These are phyloP conservation scores for Polytolypa hystricis DNA, from an alignment of 2,329 filamentous ascomycete genomes.

Conservation along the genomic window DNA sequence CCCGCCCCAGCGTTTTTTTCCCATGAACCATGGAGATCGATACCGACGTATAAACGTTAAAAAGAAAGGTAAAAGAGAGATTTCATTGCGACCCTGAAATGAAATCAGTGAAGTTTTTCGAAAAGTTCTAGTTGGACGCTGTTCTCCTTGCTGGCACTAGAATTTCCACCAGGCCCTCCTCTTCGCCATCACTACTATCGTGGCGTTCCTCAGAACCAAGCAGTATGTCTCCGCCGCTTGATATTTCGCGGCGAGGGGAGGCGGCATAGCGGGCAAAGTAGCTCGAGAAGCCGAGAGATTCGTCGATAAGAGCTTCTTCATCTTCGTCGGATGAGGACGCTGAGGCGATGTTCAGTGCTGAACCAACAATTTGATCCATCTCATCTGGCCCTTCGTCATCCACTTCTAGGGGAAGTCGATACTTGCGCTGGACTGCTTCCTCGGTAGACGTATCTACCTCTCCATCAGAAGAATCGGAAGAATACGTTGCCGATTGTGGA, in stretches of 20 bases:
- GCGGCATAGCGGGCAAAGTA: slow-evolving; percentile 34
- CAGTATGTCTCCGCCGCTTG: slow-evolving; percentile 16
- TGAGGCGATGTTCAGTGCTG: slow-evolving; percentile 27
- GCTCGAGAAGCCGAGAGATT: slow-evolving; percentile 59
- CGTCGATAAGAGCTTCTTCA: slow-evolving; percentile 45
- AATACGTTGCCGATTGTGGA: slow-evolving; percentile 29
- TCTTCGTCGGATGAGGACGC: slow-evolving; percentile 41
- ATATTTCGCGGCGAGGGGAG: slow-evolving; percentile 6
- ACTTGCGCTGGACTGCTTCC: slow-evolving; percentile 29
- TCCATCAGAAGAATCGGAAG: slow-evolving; percentile 32
- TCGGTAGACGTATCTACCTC: slow-evolving; percentile 23
- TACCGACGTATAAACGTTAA: too few species aligned
- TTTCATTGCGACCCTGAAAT: too few species aligned
- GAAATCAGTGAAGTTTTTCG: too few species aligned
- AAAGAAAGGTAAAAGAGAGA: too few species aligned
- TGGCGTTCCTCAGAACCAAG: slow-evolving; percentile 25
- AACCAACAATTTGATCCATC: slow-evolving; percentile 39
- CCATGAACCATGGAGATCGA: too few species aligned
- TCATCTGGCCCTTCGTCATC: slow-evolving; percentile 42
- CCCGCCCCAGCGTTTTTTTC: too few species aligned
- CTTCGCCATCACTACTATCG: slow-evolving; percentile 33
- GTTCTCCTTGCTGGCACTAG: slow-evolving; percentile 30
- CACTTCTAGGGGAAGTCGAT: slow-evolving; percentile 47
- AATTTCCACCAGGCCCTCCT: slow-evolving; percentile 36
- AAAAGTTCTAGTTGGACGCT: too few species aligned